Percentiles rank a stretch among this genome's conserved stretches.
Evolutionary conservation across 805 yeast species (phyloP).

Genomic region (Sugiyamaella valdiviana): DNA sequence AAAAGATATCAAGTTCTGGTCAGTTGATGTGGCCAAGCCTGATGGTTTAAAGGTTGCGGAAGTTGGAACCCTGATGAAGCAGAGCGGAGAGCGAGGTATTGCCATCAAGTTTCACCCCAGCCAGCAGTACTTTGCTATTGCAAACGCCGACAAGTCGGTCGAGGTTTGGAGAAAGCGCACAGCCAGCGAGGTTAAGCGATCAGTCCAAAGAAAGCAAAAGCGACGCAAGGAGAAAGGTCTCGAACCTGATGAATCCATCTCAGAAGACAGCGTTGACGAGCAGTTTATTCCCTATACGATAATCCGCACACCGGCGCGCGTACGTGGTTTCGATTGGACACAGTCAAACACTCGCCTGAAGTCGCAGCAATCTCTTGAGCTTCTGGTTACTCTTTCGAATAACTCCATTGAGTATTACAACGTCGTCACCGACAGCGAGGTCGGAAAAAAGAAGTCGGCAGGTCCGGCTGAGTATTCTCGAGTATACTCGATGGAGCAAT

Average conservation of each 20-base stretch:
- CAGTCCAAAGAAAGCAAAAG: conserved; percentile 67
- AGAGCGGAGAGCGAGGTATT: conserved; percentile 50
- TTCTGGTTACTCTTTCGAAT: conserved; percentile 60
- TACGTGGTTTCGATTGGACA: conserved; percentile 60
- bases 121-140: conserved; percentile 50
- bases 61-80: conserved; percentile 65
- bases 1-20: conserved; percentile 81
- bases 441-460: conserved; percentile 35
- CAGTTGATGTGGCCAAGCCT: conserved; percentile 47
- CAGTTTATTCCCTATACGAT: conserved; percentile 62
- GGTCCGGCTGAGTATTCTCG: conserved; percentile 34
- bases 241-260: conserved; percentile 51
- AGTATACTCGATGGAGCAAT: conserved; percentile 56
- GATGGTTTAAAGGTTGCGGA: conserved; percentile 51
- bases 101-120: conserved; percentile 49
- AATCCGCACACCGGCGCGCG: conserved; percentile 57
- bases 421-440: conserved; percentile 47
- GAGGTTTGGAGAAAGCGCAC: conserved; percentile 76
- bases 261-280: conserved; percentile 31
- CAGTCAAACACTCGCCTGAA: conserved; percentile 19
- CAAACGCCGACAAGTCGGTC: conserved; percentile 72
- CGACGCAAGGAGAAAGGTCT: conserved; percentile 52
- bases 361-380: conserved; percentile 43
- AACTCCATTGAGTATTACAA: conserved; percentile 70
- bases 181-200: conserved; percentile 71